Percentiles rank a stretch among this genome's conserved stretches.
Evolutionary conservation across 1,284 basidiomycete genomes (phyloP).

Genomic region (Ganoderma leucocontextum): DNA sequence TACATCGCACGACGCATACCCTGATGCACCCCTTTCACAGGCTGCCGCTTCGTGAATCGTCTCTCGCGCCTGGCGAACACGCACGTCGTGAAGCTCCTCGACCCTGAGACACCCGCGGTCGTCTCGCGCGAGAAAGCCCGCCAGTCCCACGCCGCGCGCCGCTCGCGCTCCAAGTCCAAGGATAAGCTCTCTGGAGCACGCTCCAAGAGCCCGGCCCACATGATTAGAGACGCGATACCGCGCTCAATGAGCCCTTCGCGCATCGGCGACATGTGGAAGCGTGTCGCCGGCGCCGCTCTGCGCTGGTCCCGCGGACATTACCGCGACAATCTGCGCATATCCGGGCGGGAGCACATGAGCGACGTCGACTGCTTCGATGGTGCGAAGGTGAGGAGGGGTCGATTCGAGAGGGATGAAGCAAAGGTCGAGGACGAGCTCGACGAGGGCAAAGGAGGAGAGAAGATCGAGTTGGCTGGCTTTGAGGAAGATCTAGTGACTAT

Average conservation of each 20-base stretch:
- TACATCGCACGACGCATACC: not conserved
- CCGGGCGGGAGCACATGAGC: conserved; percentile 80
- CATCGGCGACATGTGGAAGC: conserved; percentile 57
- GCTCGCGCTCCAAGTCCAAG: conserved; percentile 29
- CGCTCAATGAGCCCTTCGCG: conserved; percentile 31
- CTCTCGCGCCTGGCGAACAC: conserved; percentile 53
- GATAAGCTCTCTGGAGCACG: conserved; percentile 25
- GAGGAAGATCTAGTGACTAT: conserved; percentile 70
- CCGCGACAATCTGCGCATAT: conserved; percentile 66
- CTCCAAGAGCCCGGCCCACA: conserved; percentile 26
- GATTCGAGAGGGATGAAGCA: conserved; percentile 38
- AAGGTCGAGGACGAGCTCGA: conserved; percentile 40
- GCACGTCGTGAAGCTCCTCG: conserved; percentile 44
- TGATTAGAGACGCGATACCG: conserved; percentile 25
- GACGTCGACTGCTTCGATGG: conserved; percentile 79
- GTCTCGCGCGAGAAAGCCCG: conserved; percentile 53
- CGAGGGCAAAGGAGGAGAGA: conserved; percentile 5
- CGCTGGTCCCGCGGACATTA: conserved; percentile 62
- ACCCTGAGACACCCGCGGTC: conserved; percentile 50
- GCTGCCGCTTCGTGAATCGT: conserved; percentile 72
- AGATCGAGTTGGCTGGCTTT: conserved; percentile 26
- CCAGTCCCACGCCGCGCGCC: conserved; percentile 38
- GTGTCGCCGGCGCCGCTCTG: conserved; percentile 53
- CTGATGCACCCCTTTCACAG: conserved; percentile 44
- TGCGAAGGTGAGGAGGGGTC: conserved; percentile 44